Evolutionary conservation across 2,329 filamentous ascomycete genomes (phyloP).

Genomic region (Penicillium expansum): DNA sequence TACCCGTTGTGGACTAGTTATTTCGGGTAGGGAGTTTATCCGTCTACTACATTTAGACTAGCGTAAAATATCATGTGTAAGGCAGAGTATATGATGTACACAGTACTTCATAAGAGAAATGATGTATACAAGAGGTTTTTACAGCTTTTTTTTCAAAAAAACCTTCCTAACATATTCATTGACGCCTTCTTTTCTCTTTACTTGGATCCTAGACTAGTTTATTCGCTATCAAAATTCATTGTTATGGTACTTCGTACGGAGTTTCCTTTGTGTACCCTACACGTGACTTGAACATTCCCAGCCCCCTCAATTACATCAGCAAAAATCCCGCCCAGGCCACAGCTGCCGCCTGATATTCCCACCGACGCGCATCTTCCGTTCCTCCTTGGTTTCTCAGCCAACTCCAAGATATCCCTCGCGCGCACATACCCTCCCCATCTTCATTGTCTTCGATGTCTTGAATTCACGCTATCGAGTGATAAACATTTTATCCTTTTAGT

Average conservation of each 20-base stretch:
- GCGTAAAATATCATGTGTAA: conserved; percentile 24
- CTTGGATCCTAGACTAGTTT: no score
- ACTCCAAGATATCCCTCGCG: conserved; percentile 20
- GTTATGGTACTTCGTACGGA: not conserved
- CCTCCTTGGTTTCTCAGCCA: conserved; percentile 23
- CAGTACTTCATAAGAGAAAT: not conserved
- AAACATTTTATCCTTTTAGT: not conserved
- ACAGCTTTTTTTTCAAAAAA: no score
- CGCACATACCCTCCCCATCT: conserved; percentile 4
- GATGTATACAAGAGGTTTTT: no score
- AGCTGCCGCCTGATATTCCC: conserved; percentile 20
- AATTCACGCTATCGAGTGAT: conserved; percentile 12
- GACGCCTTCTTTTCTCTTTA: not conserved
- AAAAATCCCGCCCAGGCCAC: conserved; percentile 10
- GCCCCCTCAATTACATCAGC: conserved; percentile 27
- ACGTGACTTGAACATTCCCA: conserved; percentile 30
- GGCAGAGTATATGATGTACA: not conserved
- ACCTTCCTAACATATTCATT: no score
- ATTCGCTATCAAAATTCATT: not conserved
- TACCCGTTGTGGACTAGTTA: conserved; percentile 23
- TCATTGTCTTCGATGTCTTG: conserved; percentile 11
- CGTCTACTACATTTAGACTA: conserved; percentile 17
- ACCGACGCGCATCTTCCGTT: conserved; percentile 25
- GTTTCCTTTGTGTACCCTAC: conserved; percentile 4
- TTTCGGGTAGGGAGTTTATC: conserved; percentile 16